Evolutionary conservation across 495 filamentous ascomycete genomes (phyloP).

Genomic region (Thermothielavioides terrestris): DNA sequence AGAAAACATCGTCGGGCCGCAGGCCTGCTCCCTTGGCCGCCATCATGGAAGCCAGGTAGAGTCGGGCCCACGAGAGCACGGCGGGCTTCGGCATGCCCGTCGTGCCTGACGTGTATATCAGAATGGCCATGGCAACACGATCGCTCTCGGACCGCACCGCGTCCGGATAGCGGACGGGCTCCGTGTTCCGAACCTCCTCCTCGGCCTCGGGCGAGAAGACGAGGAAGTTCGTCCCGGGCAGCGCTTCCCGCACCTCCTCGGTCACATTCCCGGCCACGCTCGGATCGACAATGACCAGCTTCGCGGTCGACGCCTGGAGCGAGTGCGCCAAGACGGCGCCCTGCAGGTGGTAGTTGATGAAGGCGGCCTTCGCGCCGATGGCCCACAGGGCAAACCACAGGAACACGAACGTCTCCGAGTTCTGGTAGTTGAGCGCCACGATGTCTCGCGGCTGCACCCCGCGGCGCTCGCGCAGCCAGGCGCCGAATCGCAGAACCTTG

Average conservation of each 20-base stretch:
- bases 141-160: conserved; percentile 43
- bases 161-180: conserved; percentile 53
- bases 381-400: conserved; percentile 39
- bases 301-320: conserved; percentile 71
- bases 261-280: conserved; percentile 43
- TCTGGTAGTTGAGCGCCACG: conserved; percentile 81
- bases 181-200: conserved; percentile 43
- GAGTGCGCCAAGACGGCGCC: conserved; percentile 43
- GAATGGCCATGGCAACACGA: conserved; percentile 54
- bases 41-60: conserved; percentile 45
- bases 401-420: conserved; percentile 70
- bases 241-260: conserved; percentile 31
- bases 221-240: conserved; percentile 46
- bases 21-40: conserved; percentile 47
- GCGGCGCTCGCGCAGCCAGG: conserved; percentile 64
- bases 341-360: conserved; percentile 48
- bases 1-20: conserved; percentile 56
- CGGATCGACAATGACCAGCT: conserved; percentile 74
- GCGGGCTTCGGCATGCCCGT: conserved; percentile 90
- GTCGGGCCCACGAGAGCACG: conserved; percentile 69
- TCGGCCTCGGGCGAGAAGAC: conserved; percentile 52
- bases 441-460: conserved; percentile 64
- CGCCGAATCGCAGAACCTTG: conserved; percentile 62
- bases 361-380: conserved; percentile 34
- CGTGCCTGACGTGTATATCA: conserved; percentile 84